A percentile compares a stretch with the other conserved stretches of the same genome.
Conservation (phyloP, 495 filamentous ascomycete species). For the Melanomma pulvis-pyrius region DNA sequence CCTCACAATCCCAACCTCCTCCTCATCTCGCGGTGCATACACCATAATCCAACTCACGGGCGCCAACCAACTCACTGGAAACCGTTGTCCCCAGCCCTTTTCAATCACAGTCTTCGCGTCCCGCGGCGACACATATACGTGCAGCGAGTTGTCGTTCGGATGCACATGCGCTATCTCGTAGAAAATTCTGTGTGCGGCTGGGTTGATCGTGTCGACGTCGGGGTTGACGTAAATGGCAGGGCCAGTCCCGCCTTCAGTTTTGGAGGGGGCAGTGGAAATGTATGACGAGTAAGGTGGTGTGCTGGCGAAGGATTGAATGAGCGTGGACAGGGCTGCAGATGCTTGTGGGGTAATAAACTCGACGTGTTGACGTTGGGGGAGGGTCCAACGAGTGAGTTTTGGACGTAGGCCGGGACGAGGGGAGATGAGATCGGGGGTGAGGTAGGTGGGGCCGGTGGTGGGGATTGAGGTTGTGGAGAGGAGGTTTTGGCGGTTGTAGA, state of each 20-base stretch:
- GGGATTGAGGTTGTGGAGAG: slow-evolving; percentile 40
- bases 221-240: slow-evolving; percentile 25
- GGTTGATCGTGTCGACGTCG: slow-evolving; percentile 6
- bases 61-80: slow-evolving; percentile 62
- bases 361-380: slow-evolving; percentile 23
- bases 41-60: slow-evolving; percentile 62
- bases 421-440: background rate
- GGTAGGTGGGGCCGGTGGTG: slow-evolving; percentile 48
- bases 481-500: slow-evolving; percentile 54
- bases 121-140: slow-evolving; percentile 72
- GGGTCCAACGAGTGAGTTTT: slow-evolving; percentile 19
- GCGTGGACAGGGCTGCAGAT: background rate
- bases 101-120: slow-evolving; percentile 77
- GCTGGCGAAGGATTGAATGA: background rate
- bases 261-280: slow-evolving; percentile 7
- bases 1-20: slow-evolving; percentile 68
- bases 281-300: background rate
- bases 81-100: slow-evolving; percentile 80
- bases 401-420: slow-evolving; percentile 6
- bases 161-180: slow-evolving; percentile 84
- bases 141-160: slow-evolving; percentile 70
- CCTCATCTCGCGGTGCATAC: slow-evolving; percentile 74
- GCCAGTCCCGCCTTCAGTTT: slow-evolving; percentile 28
- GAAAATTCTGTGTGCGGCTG: slow-evolving; percentile 17
- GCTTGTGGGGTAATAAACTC: slow-evolving; percentile 15